Percentiles rank a stretch among this genome's conserved stretches.
Evolutionary conservation across 345 rosid species (phyloP).

Genomic region (Gynandropsis gynandra): DNA sequence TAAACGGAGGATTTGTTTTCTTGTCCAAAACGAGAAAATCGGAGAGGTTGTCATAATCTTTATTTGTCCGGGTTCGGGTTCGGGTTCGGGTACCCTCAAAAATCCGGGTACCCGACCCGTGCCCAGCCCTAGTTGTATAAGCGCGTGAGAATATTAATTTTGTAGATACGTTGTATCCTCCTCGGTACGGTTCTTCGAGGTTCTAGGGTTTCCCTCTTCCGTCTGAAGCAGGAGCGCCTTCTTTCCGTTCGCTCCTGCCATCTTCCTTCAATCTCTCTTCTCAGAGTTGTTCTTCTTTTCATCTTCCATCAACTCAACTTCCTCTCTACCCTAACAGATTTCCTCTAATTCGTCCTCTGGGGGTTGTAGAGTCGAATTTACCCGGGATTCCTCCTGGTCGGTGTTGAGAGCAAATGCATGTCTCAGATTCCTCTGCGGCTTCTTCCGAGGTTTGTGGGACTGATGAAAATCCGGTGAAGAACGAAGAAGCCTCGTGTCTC

Average conservation of each 20-base stretch:
- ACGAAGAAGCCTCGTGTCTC: background rate
- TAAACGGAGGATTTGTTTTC: too few species aligned
- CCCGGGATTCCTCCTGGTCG: background rate
- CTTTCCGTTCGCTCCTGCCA: constrained; percentile 18
- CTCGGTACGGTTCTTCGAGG: constrained; percentile 21
- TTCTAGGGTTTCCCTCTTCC: constrained; percentile 44
- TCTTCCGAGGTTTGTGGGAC: constrained; percentile 17
- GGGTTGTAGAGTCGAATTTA: background rate
- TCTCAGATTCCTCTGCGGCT: constrained; percentile 22
- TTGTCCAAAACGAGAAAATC: too few species aligned
- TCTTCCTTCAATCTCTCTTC: constrained; percentile 18
- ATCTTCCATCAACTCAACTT: constrained; percentile 8
- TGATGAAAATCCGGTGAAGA: constrained; percentile 11
- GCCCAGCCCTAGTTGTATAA: too few species aligned
- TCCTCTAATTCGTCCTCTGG: background rate
- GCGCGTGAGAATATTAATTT: background rate
- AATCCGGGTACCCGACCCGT: too few species aligned
- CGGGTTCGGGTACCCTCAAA: too few species aligned
- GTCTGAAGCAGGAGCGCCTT: constrained; percentile 9
- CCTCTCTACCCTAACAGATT: constrained; percentile 24
- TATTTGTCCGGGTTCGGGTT: too few species aligned
- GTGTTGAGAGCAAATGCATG: constrained; percentile 30
- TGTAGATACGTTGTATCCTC: constrained; percentile 16
- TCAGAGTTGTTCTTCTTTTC: background rate
- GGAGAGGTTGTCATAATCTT: too few species aligned